Percentiles rank a stretch among this genome's conserved stretches.
These are phyloP conservation scores for Arachis stenosperma DNA, from an alignment of 306 rosid species.

Conservation along the genomic window DNA sequence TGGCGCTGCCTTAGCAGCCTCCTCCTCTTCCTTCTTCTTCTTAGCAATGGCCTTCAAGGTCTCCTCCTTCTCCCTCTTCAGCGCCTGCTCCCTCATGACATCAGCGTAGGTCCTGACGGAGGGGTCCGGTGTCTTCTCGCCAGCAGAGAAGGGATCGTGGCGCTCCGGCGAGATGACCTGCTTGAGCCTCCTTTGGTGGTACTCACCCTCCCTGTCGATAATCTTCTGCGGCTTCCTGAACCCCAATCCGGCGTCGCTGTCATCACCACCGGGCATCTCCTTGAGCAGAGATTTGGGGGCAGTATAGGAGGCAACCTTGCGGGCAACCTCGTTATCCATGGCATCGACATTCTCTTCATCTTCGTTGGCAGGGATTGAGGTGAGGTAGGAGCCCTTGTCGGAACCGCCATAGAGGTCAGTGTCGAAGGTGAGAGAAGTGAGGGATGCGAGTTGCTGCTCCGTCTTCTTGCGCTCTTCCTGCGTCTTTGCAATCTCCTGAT, in stretches of 20 bases:
- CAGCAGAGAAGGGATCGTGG: constrained; percentile 39
- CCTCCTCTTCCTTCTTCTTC: constrained; percentile 46
- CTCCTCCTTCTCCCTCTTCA: constrained; percentile 45
- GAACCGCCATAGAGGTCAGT: constrained; percentile 45
- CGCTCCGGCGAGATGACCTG: constrained; percentile 42
- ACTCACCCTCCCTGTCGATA: constrained; percentile 43
- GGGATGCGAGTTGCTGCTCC: constrained; percentile 48
- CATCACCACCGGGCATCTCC: constrained; percentile 34
- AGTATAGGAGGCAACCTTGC: constrained; percentile 36
- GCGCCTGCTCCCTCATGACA: constrained; percentile 38
- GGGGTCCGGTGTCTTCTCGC: constrained; percentile 45
- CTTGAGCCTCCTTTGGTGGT: constrained; percentile 34
- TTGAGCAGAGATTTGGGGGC: constrained; percentile 27
- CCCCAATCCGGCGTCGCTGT: background rate
- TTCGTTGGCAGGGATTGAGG: constrained; percentile 43
- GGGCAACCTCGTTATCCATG: constrained; percentile 33
- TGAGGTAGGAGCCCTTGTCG: constrained; percentile 31
- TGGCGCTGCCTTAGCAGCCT: constrained; percentile 27
- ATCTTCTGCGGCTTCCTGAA: constrained; percentile 32
- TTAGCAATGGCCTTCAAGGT: constrained; percentile 28
- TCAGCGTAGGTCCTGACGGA: constrained; percentile 20
- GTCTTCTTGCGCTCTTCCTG: constrained; percentile 71
- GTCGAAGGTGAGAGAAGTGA: constrained; percentile 37
- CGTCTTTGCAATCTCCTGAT: constrained; percentile 78
- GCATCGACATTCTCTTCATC: constrained; percentile 37